phyloP scores from a whole-genome alignment of 169 alveolate genomes.

The Plasmodium coatneyi region DNA sequence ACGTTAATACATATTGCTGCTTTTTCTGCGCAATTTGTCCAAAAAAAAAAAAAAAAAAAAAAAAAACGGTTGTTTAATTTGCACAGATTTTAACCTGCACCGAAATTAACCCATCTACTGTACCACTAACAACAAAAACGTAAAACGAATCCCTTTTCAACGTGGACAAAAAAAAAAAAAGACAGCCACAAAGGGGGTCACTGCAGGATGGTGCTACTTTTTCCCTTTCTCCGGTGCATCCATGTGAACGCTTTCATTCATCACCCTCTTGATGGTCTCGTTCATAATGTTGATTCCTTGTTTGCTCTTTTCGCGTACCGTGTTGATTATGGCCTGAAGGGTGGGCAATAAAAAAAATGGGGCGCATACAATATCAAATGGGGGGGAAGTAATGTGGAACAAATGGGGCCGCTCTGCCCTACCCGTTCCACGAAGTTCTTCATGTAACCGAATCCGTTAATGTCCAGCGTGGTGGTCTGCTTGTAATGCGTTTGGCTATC shows the following conservation, averaged over 20 bases:
- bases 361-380: too few relatives aligned
- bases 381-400: not conserved
- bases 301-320: slow-evolving; percentile 36
- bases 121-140: not conserved
- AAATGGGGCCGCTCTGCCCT: not conserved
- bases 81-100: not conserved
- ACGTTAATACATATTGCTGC: too few relatives aligned
- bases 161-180: not conserved
- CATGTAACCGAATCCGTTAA: slow-evolving; percentile 47
- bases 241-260: not conserved
- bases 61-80: not conserved
- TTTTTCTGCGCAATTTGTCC: too few relatives aligned
- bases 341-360: not conserved
- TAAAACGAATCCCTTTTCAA: not conserved
- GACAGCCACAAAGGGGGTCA: not conserved
- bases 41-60: too few relatives aligned
- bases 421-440: slow-evolving; percentile 33
- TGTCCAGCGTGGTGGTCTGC: slow-evolving; percentile 22
- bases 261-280: slow-evolving; percentile 21
- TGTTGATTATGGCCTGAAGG: slow-evolving; percentile 22
- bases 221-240: not conserved
- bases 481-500: slow-evolving; percentile 28
- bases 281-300: slow-evolving; percentile 56
- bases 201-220: not conserved
- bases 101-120: not conserved